phyloP scores from a whole-genome alignment of 2,329 filamentous ascomycete genomes.

The Amylocarpus encephaloides region DNA sequence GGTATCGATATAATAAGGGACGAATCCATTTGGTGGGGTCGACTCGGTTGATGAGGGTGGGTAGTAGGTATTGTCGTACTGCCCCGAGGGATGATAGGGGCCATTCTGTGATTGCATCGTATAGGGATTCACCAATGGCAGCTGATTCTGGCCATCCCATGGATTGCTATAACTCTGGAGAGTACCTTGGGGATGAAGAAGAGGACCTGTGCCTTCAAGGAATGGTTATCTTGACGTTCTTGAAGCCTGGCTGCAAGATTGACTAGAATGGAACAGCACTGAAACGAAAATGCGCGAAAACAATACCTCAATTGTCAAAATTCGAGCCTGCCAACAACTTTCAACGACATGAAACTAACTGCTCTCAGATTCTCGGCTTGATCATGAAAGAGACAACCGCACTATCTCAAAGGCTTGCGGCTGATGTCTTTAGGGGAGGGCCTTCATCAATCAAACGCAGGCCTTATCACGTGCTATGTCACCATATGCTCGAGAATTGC shows the following conservation, averaged over 20 bases:
- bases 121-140: not conserved
- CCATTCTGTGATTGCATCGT: slow-evolving; percentile 5
- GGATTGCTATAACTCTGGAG: not conserved
- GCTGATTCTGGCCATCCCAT: not conserved
- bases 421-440: not conserved
- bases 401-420: not conserved
- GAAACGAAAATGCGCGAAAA: no score
- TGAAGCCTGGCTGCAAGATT: not conserved
- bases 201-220: not conserved
- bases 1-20: slow-evolving; percentile 10
- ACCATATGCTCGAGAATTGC: slow-evolving; percentile 4
- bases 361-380: not conserved
- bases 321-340: no score
- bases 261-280: no score
- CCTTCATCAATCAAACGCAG: not conserved
- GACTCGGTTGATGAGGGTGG: slow-evolving; percentile 7
- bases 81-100: not conserved
- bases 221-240: not conserved
- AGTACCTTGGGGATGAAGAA: not conserved
- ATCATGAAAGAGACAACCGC: not conserved
- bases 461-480: slow-evolving; percentile 6
- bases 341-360: no score
- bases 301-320: no score
- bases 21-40: slow-evolving; percentile 9
- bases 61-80: slow-evolving; percentile 6